Percentiles rank a stretch among this genome's conserved stretches.
These are phyloP conservation scores for Candida wancherniae DNA, from an alignment of 805 yeast species.

Conservation along the genomic window DNA sequence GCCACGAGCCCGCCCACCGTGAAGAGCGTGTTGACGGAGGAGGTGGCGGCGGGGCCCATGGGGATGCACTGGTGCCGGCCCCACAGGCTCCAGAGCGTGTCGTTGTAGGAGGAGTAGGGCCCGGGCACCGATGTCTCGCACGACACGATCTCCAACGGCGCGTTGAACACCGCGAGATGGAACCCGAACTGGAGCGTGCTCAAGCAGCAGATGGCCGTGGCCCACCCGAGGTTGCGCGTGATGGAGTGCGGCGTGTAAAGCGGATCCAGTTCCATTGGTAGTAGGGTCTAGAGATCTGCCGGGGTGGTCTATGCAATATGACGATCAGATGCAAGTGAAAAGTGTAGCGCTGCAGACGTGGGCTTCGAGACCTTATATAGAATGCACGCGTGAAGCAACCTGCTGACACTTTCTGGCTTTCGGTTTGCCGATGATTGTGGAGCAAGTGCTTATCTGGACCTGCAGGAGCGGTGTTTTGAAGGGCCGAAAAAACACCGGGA, in stretches of 20 bases:
- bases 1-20: conserved; percentile 35
- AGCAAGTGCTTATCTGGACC: no score
- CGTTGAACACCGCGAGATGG: conserved; percentile 37
- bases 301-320: no score
- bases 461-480: no score
- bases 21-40: conserved; percentile 30
- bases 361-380: no score
- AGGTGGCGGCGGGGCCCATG: conserved; percentile 20
- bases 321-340: no score
- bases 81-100: conserved; percentile 24
- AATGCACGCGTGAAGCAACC: no score
- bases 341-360: no score
- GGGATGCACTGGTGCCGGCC: conserved; percentile 27
- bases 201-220: conserved; percentile 30
- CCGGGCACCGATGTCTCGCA: conserved; percentile 19
- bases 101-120: conserved; percentile 15
- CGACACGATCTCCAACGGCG: conserved; percentile 26
- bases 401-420: no score
- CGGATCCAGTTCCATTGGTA: conserved; percentile 4
- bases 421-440: no score
- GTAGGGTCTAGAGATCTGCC: no score
- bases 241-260: conserved; percentile 12
- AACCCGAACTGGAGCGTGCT: conserved; percentile 38
- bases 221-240: conserved; percentile 31
- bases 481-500: no score